Evolutionary conservation across 2,329 filamentous ascomycete species (phyloP).

Genomic region (Truncatella angustata): DNA sequence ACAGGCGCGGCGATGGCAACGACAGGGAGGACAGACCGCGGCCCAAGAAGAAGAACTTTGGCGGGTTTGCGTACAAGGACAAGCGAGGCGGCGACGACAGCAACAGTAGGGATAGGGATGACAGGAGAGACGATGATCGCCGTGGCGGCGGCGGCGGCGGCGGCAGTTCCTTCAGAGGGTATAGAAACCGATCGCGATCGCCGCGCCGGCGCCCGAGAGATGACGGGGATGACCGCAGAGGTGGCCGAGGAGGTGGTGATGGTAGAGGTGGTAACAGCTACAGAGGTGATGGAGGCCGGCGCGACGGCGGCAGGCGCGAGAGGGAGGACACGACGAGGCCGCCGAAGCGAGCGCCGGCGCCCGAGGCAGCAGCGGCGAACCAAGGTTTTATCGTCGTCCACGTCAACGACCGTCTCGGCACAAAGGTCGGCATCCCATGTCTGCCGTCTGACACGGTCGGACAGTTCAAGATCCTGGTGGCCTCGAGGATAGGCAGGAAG

Average conservation of each 20-base stretch:
- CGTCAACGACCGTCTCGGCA: slow-evolving; percentile 92
- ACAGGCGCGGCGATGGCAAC: slow-evolving; percentile 1
- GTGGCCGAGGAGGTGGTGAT: slow-evolving; percentile 12
- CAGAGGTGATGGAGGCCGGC: slow-evolving; percentile 5
- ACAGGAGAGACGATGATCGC: slow-evolving; percentile 38
- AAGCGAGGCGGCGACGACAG: slow-evolving; percentile 45
- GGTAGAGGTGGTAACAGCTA: background rate
- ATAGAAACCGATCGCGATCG: slow-evolving; percentile 42
- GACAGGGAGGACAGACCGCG: slow-evolving; percentile 20
- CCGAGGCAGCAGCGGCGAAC: slow-evolving; percentile 32
- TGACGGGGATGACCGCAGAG: slow-evolving; percentile 33
- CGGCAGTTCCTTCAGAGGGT: slow-evolving; percentile 48
- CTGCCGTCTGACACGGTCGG: slow-evolving; percentile 80
- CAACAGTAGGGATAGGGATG: slow-evolving; percentile 44
- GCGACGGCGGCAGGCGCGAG: slow-evolving; percentile 17
- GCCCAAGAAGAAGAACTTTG: slow-evolving; percentile 32
- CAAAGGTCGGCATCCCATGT: slow-evolving; percentile 92
- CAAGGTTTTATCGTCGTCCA: slow-evolving; percentile 93
- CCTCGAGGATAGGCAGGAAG: slow-evolving; percentile 82
- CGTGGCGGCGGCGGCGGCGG: slow-evolving; percentile 30
- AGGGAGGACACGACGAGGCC: slow-evolving; percentile 31
- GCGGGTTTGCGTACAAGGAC: slow-evolving; percentile 60
- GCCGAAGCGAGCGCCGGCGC: slow-evolving; percentile 21
- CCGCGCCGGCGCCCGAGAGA: slow-evolving; percentile 34
- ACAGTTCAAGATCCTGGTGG: slow-evolving; percentile 88